phyloP scores from a whole-genome alignment of 1,139 yeast genomes.

The Wickerhamomyces sp. region DNA sequence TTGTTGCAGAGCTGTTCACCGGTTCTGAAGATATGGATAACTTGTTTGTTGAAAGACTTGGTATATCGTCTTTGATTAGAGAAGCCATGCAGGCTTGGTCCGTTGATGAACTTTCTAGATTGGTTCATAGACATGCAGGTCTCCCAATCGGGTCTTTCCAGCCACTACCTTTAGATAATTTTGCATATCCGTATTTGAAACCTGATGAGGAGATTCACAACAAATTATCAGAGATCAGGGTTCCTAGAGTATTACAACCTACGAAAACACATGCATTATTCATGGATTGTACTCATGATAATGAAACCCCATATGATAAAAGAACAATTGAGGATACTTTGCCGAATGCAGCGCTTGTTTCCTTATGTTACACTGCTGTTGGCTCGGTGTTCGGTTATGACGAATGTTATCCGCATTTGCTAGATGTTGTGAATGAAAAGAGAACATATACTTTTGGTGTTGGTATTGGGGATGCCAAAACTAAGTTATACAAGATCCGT shows the following conservation, averaged over 20 bases:
- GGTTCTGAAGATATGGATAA: conserved; percentile 92
- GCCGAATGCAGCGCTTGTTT: conserved; percentile 91
- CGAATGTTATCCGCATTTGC: conserved; percentile 78
- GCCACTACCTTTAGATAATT: conserved; percentile 69
- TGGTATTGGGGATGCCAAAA: conserved; percentile 75
- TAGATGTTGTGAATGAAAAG: conserved; percentile 77
- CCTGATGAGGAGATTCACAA: conserved; percentile 24
- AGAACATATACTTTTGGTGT: conserved; percentile 57
- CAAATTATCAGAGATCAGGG: conserved; percentile 52
- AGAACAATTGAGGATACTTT: conserved; percentile 92
- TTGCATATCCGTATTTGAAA: conserved; percentile 53
- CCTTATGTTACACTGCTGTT: conserved; percentile 89
- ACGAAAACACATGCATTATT: conserved; percentile 87
- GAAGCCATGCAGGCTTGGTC: conserved; percentile 98
- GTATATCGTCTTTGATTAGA: conserved; percentile 81
- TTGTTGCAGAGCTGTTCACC: conserved; percentile 90
- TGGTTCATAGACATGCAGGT: conserved; percentile 92
- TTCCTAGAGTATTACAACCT: conserved; percentile 59
- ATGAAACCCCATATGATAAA: conserved; percentile 82
- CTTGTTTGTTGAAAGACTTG: conserved; percentile 84
- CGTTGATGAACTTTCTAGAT: conserved; percentile 77
- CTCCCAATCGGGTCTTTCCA: conserved; percentile 89
- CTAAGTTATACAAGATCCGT: conserved; percentile 54
- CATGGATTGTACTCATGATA: conserved; percentile 98
- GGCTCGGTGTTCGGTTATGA: conserved; percentile 96